Percentiles rank a stretch among this genome's conserved stretches.
phyloP scores from a whole-genome alignment of 208 protist genomes.

The Porcisia deanei region DNA sequence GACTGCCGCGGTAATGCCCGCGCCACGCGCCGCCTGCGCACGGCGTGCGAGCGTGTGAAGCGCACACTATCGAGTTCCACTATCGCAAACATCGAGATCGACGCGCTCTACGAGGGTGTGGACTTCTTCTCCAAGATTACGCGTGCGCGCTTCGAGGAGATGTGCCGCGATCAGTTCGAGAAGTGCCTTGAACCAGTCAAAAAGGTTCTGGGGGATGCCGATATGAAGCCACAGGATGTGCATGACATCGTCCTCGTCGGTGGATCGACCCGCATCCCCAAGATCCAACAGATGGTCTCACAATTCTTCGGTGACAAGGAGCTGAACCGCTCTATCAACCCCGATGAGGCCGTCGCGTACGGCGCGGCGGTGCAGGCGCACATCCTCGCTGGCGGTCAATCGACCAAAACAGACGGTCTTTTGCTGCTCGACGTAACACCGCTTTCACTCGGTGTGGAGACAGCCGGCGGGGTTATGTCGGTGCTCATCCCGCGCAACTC shows the following conservation, averaged over 20 bases:
- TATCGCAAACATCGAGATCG: conserved; percentile 96
- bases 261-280: conserved; percentile 98
- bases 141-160: conserved; percentile 98
- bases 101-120: conserved; percentile 96
- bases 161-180: conserved; percentile 92
- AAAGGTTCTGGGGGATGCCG: conserved; percentile 88
- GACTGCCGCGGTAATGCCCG: conserved; percentile 73
- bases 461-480: conserved; percentile 96
- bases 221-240: conserved; percentile 86
- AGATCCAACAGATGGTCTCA: conserved; percentile 96
- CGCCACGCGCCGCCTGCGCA: conserved; percentile 83
- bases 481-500: conserved; percentile 89
- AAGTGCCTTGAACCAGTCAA: conserved; percentile 82
- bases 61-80: conserved; percentile 95
- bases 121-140: conserved; percentile 98
- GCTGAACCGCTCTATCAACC: conserved; percentile 94
- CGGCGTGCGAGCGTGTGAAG: conserved; percentile 96
- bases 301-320: conserved; percentile 96
- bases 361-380: conserved; percentile 97
- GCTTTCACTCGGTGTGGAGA: conserved; percentile 95
- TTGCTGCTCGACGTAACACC: conserved; percentile 91
- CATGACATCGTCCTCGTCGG: conserved; percentile 96
- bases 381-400: conserved; percentile 87
- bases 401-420: conserved; percentile 72
- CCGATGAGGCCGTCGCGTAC: conserved; percentile 94